phyloP scores from a whole-genome alignment of 371 early-diverging fungal species.

The Lichtheimia ramosa region DNA sequence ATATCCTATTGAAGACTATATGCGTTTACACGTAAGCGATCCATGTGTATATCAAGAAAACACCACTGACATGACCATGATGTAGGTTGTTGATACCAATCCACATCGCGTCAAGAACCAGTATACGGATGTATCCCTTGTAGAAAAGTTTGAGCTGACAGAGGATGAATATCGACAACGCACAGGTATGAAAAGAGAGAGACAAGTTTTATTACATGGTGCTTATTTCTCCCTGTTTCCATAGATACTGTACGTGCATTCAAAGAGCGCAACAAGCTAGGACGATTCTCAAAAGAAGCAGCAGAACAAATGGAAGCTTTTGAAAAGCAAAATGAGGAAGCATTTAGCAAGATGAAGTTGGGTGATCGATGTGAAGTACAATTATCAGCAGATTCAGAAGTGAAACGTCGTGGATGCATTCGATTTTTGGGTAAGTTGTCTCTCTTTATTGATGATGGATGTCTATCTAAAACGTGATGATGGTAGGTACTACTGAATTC shows the following conservation, averaged over 20 bases:
- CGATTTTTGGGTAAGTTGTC: constrained; percentile 68
- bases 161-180: constrained; percentile 85
- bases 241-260: constrained; percentile 87
- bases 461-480: not conserved
- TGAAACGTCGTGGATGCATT: constrained; percentile 77
- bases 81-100: constrained; percentile 69
- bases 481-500: constrained; percentile 66
- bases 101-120: constrained; percentile 69
- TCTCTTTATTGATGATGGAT: no score
- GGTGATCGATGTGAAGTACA: constrained; percentile 89
- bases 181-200: constrained; percentile 36
- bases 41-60: not conserved
- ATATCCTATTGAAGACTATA: constrained; percentile 83
- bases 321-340: constrained; percentile 49
- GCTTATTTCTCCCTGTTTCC: no score
- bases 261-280: constrained; percentile 86
- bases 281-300: constrained; percentile 75
- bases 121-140: constrained; percentile 84
- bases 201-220: no score
- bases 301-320: constrained; percentile 34
- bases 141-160: constrained; percentile 89
- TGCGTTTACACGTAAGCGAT: constrained; percentile 61
- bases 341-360: constrained; percentile 60
- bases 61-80: not conserved
- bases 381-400: constrained; percentile 37